Conservation (phyloP, 345 rosid species). For the Rhodamnia rubescens region DNA sequence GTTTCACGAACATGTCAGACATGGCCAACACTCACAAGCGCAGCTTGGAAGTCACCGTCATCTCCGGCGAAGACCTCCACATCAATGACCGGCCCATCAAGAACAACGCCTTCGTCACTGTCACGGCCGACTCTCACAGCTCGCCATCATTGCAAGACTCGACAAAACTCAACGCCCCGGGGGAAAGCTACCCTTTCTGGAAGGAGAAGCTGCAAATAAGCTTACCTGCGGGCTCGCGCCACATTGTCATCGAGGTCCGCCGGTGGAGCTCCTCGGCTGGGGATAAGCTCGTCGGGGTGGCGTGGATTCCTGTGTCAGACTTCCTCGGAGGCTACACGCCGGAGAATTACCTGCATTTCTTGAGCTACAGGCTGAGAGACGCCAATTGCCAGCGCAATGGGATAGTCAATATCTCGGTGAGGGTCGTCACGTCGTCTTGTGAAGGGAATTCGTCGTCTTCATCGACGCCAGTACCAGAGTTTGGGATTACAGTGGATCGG, state of each 20-base stretch:
- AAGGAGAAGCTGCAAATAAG: slow-evolving; percentile 2
- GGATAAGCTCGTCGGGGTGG: background rate
- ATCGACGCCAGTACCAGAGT: background rate
- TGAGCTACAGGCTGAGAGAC: slow-evolving; percentile 4
- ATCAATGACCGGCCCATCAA: background rate
- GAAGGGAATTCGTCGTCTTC: slow-evolving; percentile 4
- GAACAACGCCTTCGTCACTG: background rate
- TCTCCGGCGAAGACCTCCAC: slow-evolving; percentile 6
- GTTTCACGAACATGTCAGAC: background rate
- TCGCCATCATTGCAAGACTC: background rate
- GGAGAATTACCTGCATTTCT: background rate
- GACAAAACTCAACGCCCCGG: background rate
- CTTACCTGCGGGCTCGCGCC: background rate
- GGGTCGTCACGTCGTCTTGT: background rate
- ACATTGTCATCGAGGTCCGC: slow-evolving; percentile 3
- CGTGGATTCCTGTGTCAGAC: slow-evolving; percentile 3
- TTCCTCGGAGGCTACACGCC: background rate
- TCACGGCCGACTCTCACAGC: background rate
- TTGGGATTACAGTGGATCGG: background rate
- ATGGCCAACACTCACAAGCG: background rate
- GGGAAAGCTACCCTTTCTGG: slow-evolving; percentile 6
- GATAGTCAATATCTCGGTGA: slow-evolving; percentile 1
- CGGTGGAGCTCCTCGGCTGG: background rate
- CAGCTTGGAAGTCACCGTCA: slow-evolving; percentile 18
- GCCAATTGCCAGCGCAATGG: background rate